phyloP scores from a whole-genome alignment of 805 yeast genomes.

The Priceomyces carsonii region DNA sequence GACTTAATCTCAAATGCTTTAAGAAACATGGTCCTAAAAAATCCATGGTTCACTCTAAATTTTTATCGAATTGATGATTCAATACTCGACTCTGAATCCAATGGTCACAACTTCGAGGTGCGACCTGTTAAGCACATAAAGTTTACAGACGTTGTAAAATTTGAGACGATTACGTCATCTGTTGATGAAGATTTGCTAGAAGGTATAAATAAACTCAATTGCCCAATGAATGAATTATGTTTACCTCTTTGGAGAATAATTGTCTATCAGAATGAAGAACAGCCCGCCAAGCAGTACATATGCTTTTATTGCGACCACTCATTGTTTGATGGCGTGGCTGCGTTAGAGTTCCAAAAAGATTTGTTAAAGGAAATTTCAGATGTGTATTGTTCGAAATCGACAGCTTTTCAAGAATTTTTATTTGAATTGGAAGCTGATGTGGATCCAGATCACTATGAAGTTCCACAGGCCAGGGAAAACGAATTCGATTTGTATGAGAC shows the following conservation, averaged over 20 bases:
- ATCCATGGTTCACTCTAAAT: slow-evolving; percentile 19
- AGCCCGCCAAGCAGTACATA: slow-evolving; percentile 14
- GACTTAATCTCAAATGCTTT: slow-evolving; percentile 21
- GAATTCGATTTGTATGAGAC: too few species aligned
- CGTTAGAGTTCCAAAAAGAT: slow-evolving; percentile 26
- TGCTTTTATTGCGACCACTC: slow-evolving; percentile 27
- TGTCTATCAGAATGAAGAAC: slow-evolving; percentile 11
- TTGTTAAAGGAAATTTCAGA: slow-evolving; percentile 18
- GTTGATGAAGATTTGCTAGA: slow-evolving; percentile 15
- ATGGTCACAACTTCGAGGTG: slow-evolving; percentile 13
- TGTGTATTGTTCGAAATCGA: too few species aligned
- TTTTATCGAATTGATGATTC: slow-evolving; percentile 12
- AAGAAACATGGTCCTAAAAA: slow-evolving; percentile 11
- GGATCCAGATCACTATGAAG: too few species aligned
- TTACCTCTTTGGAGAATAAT: slow-evolving; percentile 24
- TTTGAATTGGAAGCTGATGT: too few species aligned
- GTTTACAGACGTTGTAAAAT: slow-evolving; percentile 23
- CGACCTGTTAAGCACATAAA: slow-evolving; percentile 16
- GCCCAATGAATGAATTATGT: slow-evolving; percentile 10
- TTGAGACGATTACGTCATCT: slow-evolving; percentile 6
- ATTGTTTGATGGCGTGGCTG: slow-evolving; percentile 34
- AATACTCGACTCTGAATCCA: slow-evolving; percentile 6
- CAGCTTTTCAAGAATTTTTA: too few species aligned
- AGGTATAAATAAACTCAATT: slow-evolving; percentile 5
- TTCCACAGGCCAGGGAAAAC: too few species aligned